A percentile compares a stretch with the other conserved stretches of the same genome.
These are phyloP conservation scores for Danielia reshetovae DNA, from an alignment of 805 yeast genomes.

Conservation along the genomic window DNA sequence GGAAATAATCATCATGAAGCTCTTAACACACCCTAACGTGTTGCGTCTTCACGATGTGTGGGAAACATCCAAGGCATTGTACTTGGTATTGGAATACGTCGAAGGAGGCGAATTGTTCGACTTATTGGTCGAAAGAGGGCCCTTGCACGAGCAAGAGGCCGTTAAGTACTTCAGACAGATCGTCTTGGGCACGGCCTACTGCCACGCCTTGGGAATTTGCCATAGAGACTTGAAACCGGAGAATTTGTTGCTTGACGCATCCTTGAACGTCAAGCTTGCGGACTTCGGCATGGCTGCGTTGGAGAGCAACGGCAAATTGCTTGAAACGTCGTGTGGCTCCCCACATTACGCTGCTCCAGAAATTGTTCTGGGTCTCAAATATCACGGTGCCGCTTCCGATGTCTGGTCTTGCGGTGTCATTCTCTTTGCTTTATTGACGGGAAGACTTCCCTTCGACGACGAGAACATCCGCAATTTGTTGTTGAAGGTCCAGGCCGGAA, in stretches of 20 bases:
- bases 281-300: conserved; percentile 91
- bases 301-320: conserved; percentile 63
- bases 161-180: conserved; percentile 75
- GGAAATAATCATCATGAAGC: conserved; percentile 95
- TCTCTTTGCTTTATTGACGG: conserved; percentile 72
- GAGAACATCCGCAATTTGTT: conserved; percentile 69
- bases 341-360: conserved; percentile 91
- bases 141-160: conserved; percentile 68
- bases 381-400: conserved; percentile 82
- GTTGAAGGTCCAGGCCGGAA: conserved; percentile 73
- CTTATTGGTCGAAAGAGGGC: conserved; percentile 65
- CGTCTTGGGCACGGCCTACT: conserved; percentile 71
- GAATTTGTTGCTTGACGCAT: conserved; percentile 63
- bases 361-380: conserved; percentile 71
- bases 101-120: conserved; percentile 89
- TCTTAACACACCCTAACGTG: conserved; percentile 89
- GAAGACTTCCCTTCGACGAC: conserved; percentile 81
- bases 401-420: conserved; percentile 89
- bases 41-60: conserved; percentile 94
- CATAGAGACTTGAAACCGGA: conserved; percentile 85
- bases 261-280: conserved; percentile 69
- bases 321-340: conserved; percentile 82
- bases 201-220: conserved; percentile 76
- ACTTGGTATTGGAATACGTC: conserved; percentile 73
- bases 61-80: conserved; percentile 92